phyloP scores from a whole-genome alignment of 129 eudicot genomes.

The Lonicera japonica region DNA sequence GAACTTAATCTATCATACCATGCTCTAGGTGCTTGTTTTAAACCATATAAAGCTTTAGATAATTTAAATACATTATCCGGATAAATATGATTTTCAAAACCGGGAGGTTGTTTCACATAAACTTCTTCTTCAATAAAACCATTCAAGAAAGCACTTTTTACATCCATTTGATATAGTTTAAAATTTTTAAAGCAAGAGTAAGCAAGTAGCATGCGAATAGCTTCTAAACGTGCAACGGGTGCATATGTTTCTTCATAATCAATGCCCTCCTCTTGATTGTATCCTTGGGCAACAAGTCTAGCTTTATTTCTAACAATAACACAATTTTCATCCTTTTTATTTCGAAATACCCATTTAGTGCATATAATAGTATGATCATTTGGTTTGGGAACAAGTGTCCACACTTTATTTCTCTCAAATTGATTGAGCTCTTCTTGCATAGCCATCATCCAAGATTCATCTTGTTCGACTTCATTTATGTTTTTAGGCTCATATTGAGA shows the following conservation, averaged over 20 bases:
- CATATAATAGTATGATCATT: background rate
- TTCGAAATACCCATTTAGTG: background rate
- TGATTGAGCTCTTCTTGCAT: too few relatives aligned
- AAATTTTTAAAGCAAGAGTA: background rate
- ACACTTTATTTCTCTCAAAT: too few relatives aligned
- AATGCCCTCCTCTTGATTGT: background rate
- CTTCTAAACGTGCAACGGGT: background rate
- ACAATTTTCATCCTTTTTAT: background rate
- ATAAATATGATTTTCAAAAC: background rate
- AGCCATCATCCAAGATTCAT: too few relatives aligned
- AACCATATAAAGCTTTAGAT: background rate
- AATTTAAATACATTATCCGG: background rate
- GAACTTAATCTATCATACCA: background rate
- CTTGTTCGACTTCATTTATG: too few relatives aligned
- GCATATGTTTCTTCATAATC: background rate
- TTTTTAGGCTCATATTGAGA: too few relatives aligned
- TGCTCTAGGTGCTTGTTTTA: slow-evolving; percentile 5
- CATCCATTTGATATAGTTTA: slow-evolving; percentile 5
- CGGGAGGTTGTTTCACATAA: background rate
- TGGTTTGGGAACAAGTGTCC: too few relatives aligned
- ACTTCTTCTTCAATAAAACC: background rate
- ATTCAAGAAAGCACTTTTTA: background rate
- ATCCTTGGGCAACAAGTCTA: background rate
- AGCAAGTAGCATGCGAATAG: background rate
- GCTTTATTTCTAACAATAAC: background rate